Evolutionary conservation across 441 rosid species (phyloP).

Genomic region (Corymbia calophylla): DNA sequence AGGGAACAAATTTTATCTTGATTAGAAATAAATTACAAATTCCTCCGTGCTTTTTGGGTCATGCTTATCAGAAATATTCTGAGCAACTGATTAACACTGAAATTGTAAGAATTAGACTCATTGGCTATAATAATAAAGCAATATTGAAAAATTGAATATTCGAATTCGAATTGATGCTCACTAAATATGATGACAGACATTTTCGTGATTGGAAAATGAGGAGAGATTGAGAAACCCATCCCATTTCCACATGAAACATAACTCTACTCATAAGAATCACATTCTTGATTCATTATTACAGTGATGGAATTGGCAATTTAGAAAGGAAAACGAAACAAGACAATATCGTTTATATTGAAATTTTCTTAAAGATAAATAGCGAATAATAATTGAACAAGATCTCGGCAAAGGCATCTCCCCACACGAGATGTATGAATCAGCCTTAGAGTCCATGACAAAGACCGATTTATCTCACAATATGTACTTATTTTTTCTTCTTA

Average conservation of each 20-base stretch:
- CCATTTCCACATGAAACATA: background rate
- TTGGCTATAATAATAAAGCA: background rate
- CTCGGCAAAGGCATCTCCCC: background rate
- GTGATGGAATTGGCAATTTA: background rate
- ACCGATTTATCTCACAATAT: background rate
- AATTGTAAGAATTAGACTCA: background rate
- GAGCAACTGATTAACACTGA: background rate
- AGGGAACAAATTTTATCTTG: background rate
- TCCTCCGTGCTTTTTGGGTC: background rate
- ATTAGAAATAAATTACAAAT: background rate
- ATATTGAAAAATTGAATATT: background rate
- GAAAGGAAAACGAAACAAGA: background rate
- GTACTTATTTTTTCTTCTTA: background rate
- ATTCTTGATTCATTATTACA: fast-evolving
- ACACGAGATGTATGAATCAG: background rate
- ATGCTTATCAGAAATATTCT: background rate
- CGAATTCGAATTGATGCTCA: background rate
- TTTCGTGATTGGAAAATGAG: background rate
- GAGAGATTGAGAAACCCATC: background rate
- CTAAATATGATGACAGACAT: background rate
- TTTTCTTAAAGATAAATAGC: background rate
- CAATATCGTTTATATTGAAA: background rate
- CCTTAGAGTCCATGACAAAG: background rate
- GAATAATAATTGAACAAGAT: background rate
- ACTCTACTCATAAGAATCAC: background rate